phyloP scores from a whole-genome alignment of 2,329 filamentous ascomycete genomes.

The Pseudogymnoascus sp. region DNA sequence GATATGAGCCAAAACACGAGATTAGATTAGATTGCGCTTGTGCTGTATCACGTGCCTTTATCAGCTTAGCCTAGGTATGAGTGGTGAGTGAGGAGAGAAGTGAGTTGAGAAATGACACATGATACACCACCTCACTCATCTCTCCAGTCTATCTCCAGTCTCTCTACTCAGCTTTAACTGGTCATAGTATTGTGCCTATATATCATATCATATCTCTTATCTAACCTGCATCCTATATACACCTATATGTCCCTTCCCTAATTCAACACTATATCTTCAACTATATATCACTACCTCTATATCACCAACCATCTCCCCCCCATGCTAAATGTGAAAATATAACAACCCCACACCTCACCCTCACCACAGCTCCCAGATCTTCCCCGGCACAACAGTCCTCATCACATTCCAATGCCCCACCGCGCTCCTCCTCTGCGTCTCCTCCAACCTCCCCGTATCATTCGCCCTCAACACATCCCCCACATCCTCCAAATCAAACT shows the following conservation, averaged over 20 bases:
- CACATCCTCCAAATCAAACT: slow-evolving; percentile 23
- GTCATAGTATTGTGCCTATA: neutral
- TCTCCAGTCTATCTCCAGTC: neutral
- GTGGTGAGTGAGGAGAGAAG: neutral
- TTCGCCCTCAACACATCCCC: slow-evolving; percentile 50
- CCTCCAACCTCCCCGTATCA: slow-evolving; percentile 58
- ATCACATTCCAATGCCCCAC: slow-evolving; percentile 88
- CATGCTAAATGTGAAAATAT: neutral
- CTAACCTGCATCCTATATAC: neutral
- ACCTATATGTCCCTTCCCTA: neutral
- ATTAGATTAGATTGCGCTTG: neutral
- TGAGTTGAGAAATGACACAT: neutral
- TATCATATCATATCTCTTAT: neutral
- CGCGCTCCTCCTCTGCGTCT: slow-evolving; percentile 70
- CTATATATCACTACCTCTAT: neutral
- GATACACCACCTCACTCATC: neutral
- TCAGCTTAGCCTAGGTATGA: neutral
- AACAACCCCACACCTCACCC: neutral
- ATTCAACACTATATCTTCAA: neutral
- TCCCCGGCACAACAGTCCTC: slow-evolving; percentile 69
- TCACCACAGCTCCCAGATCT: slow-evolving; percentile 86
- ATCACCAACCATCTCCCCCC: neutral
- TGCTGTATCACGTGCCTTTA: neutral
- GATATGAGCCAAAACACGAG: neutral
- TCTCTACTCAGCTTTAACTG: neutral